Evolutionary conservation across 2,329 filamentous ascomycete species (phyloP).

Genomic region (Knoxdaviesia capensis): DNA sequence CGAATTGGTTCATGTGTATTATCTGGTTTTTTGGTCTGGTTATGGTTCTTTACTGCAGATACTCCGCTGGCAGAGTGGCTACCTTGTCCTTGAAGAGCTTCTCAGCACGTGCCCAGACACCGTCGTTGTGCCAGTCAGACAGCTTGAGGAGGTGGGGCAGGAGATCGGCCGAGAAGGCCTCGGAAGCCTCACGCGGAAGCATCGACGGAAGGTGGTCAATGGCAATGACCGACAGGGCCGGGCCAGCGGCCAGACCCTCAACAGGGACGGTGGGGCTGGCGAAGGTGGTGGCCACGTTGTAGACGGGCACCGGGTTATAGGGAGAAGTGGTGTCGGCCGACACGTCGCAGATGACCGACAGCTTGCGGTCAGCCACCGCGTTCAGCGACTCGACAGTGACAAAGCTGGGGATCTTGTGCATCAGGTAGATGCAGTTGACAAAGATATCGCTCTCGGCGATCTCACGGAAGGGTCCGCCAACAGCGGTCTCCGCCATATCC

Average conservation of each 20-base stretch:
- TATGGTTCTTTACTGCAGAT: conserved; percentile 5
- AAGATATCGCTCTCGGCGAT: conserved; percentile 60
- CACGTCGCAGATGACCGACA: conserved; percentile 68
- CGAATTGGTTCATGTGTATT: background rate
- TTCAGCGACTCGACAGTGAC: conserved; percentile 51
- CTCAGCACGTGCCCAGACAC: conserved; percentile 74
- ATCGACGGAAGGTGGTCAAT: conserved; percentile 75
- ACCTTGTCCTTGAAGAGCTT: conserved; percentile 74
- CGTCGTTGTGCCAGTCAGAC: conserved; percentile 50
- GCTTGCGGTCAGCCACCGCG: conserved; percentile 40
- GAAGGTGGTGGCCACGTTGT: conserved; percentile 71
- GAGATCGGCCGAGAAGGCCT: conserved; percentile 63
- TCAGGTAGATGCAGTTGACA: conserved; percentile 81
- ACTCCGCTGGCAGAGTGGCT: conserved; percentile 36
- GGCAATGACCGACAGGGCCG: conserved; percentile 59
- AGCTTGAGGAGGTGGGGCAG: conserved; percentile 59
- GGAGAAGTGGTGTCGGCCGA: conserved; percentile 55
- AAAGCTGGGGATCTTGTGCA: conserved; percentile 60
- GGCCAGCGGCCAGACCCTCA: conserved; percentile 31
- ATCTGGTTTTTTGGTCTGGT: background rate
- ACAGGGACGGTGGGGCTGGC: conserved; percentile 70
- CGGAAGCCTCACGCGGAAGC: conserved; percentile 68
- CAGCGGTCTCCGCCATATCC: conserved; percentile 59
- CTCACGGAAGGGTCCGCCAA: conserved; percentile 58
- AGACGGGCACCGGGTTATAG: conserved; percentile 57